Percentiles rank a stretch among this genome's conserved stretches.
Conservation (phyloP, 352 stramenopile species). For the Phytophthora fragariae region DNA sequence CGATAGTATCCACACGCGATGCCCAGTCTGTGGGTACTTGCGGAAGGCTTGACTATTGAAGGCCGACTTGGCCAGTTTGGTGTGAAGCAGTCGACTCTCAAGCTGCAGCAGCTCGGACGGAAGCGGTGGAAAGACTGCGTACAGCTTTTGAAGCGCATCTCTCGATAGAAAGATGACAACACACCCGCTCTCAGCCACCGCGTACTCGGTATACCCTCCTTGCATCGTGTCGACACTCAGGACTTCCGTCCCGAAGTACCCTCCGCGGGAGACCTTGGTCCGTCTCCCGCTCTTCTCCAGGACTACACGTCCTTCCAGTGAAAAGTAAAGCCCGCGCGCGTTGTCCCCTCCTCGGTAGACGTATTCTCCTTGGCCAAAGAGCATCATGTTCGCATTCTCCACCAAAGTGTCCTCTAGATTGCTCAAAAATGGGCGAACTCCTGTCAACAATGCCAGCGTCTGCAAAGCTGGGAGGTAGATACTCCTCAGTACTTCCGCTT, state of each 20-base stretch:
- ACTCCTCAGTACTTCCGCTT: slow-evolving; percentile 48
- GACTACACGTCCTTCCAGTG: slow-evolving; percentile 51
- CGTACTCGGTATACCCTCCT: slow-evolving; percentile 48
- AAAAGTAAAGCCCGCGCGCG: slow-evolving; percentile 53
- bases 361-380: slow-evolving; percentile 59
- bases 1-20: slow-evolving; percentile 7
- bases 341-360: slow-evolving; percentile 59
- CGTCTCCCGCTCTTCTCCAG: slow-evolving; percentile 7
- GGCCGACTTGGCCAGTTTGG: slow-evolving; percentile 43
- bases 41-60: slow-evolving; percentile 8
- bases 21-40: background rate
- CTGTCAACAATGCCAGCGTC: slow-evolving; percentile 44
- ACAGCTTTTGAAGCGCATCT: slow-evolving; percentile 44
- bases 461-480: slow-evolving; percentile 57
- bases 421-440: slow-evolving; percentile 35
- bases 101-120: slow-evolving; percentile 48
- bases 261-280: slow-evolving; percentile 43
- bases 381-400: slow-evolving; percentile 44
- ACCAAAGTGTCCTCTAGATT: slow-evolving; percentile 45
- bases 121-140: slow-evolving; percentile 52
- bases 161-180: slow-evolving; percentile 56
- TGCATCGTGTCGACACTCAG: slow-evolving; percentile 24
- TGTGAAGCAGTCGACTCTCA: slow-evolving; percentile 48
- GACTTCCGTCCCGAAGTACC: slow-evolving; percentile 56
- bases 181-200: slow-evolving; percentile 53